A percentile compares a stretch with the other conserved stretches of the same genome.
Conservation (phyloP, 2,329 filamentous ascomycete genomes). For the Didymella keratinophila region DNA sequence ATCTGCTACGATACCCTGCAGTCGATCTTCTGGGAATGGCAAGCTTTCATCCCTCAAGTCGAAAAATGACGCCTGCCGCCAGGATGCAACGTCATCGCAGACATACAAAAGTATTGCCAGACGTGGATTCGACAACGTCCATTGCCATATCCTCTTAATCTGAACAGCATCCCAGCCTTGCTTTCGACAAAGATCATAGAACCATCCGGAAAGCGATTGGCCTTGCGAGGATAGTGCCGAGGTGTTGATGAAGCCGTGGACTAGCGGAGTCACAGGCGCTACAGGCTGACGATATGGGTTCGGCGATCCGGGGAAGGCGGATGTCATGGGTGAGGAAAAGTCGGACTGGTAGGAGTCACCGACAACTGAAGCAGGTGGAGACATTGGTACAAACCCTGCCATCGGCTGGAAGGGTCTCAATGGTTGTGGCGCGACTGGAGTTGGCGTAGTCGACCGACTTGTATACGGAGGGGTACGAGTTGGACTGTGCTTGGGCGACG, state of each 20-base stretch:
- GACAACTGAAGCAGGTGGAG: constrained; percentile 37
- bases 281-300: constrained; percentile 48
- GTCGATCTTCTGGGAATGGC: constrained; percentile 48
- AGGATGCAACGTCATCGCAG: constrained; percentile 51
- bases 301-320: constrained; percentile 40
- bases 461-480: constrained; percentile 48
- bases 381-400: constrained; percentile 47
- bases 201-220: constrained; percentile 49
- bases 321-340: constrained; percentile 40
- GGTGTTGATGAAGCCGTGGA: constrained; percentile 50
- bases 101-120: constrained; percentile 50
- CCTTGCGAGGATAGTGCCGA: constrained; percentile 47
- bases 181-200: constrained; percentile 46
- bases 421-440: constrained; percentile 49
- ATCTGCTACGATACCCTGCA: constrained; percentile 50
- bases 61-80: constrained; percentile 49
- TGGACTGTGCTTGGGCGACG: constrained; percentile 48
- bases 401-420: constrained; percentile 43
- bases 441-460: constrained; percentile 49
- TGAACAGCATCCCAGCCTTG: constrained; percentile 47
- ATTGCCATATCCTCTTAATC: constrained; percentile 51
- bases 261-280: constrained; percentile 38
- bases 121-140: constrained; percentile 50
- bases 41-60: constrained; percentile 50
- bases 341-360: constrained; percentile 45